Evolutionary conservation across 495 filamentous ascomycete genomes (phyloP).

Genomic region (Thozetella sp.): DNA sequence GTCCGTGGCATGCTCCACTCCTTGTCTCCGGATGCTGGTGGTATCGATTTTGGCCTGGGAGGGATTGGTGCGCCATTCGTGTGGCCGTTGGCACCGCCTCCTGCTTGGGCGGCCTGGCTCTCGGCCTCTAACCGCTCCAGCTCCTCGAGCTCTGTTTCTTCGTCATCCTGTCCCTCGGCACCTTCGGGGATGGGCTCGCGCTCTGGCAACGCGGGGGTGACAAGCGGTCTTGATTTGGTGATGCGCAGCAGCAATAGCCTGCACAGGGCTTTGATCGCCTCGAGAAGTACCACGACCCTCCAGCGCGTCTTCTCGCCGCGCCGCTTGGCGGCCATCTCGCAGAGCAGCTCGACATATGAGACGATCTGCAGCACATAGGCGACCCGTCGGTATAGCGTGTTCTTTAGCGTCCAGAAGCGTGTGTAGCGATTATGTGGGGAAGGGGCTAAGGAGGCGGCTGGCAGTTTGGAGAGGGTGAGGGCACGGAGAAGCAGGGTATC

Average conservation of each 20-base stretch:
- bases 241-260: constrained; percentile 79
- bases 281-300: constrained; percentile 86
- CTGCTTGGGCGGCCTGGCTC: constrained; percentile 6
- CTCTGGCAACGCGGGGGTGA: constrained; percentile 85
- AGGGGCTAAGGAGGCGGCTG: constrained; percentile 49
- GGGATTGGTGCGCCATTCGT: constrained; percentile 14
- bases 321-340: constrained; percentile 84
- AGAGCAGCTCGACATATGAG: constrained; percentile 88
- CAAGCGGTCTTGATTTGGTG: constrained; percentile 81
- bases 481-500: constrained; percentile 82
- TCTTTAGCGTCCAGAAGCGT: constrained; percentile 80
- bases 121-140: constrained; percentile 6
- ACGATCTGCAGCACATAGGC: constrained; percentile 84
- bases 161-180: constrained; percentile 38
- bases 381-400: constrained; percentile 72
- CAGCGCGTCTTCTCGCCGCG: constrained; percentile 81
- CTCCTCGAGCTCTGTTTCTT: constrained; percentile 23
- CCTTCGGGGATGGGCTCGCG: constrained; percentile 70
- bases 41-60: constrained; percentile 5
- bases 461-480: constrained; percentile 44
- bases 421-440: constrained; percentile 88
- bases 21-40: constrained; percentile 22
- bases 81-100: constrained; percentile 9
- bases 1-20: constrained; percentile 97
- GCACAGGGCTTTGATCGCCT: constrained; percentile 85